phyloP scores from a whole-genome alignment of 2,329 filamentous ascomycete genomes.

The Microdochium trichocladiopsis region DNA sequence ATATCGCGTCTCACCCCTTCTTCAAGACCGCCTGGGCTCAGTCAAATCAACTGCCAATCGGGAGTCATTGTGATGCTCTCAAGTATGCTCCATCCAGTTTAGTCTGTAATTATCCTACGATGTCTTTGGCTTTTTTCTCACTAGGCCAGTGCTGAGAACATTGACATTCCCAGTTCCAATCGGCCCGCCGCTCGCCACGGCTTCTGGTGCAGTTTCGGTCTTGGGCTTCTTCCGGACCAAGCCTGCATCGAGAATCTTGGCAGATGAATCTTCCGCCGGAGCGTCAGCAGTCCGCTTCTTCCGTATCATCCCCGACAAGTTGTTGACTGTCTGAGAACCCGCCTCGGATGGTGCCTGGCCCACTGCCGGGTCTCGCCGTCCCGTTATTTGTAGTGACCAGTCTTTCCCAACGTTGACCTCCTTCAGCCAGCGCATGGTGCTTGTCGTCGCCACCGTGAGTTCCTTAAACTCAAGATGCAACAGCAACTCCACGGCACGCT shows the following conservation, averaged over 20 bases:
- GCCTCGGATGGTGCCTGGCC: conserved; percentile 5
- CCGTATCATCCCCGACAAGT: conserved; percentile 41
- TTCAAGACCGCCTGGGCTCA: too few relatives aligned
- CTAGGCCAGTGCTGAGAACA: conserved; percentile 38
- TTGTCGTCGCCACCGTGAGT: conserved; percentile 52
- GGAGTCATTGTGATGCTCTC: too few relatives aligned
- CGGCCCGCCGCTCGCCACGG: conserved; percentile 1
- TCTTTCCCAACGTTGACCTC: conserved; percentile 51
- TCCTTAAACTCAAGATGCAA: conserved; percentile 69
- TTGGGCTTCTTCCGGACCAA: conserved; percentile 46
- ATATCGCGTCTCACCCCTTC: too few relatives aligned
- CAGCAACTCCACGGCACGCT: conserved; percentile 60
- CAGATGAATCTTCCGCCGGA: conserved; percentile 4
- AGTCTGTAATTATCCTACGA: conserved; percentile 1
- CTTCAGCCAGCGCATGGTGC: conserved; percentile 62
- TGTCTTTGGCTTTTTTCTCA: conserved; percentile 51
- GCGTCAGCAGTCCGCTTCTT: conserved; percentile 28
- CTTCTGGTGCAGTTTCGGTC: conserved; percentile 11
- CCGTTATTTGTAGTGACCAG: conserved; percentile 46
- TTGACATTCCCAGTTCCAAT: conserved; percentile 27
- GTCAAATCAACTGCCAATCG: too few relatives aligned
- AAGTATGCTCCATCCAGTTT: too few relatives aligned
- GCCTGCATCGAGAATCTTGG: conserved; percentile 26
- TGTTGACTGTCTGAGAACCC: conserved; percentile 27
- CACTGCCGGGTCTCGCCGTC: conserved; percentile 24